phyloP scores from a whole-genome alignment of 305 asterid species.

The Plantago coronopus region DNA sequence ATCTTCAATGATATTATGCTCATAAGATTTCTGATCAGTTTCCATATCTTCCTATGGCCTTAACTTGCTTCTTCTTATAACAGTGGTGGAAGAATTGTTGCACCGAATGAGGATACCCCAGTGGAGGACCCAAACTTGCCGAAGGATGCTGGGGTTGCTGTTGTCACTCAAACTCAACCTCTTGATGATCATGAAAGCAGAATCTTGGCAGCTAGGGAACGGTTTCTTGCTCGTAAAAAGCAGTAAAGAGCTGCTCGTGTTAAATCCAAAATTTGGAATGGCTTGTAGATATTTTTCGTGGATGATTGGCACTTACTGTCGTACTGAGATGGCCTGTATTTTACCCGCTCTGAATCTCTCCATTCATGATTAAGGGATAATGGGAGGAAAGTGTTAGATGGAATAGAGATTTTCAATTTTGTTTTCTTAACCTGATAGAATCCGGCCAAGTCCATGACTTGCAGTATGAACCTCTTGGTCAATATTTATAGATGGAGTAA shows the following conservation, averaged over 20 bases:
- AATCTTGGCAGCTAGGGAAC: slow-evolving; percentile 71
- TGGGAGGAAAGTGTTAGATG: too few species aligned
- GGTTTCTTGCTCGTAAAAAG: slow-evolving; percentile 63
- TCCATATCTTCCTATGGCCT: slow-evolving; percentile 7
- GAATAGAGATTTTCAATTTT: too few species aligned
- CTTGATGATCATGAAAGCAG: slow-evolving; percentile 44
- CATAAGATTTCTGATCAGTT: not conserved
- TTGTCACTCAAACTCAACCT: too few species aligned
- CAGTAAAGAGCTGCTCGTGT: not conserved
- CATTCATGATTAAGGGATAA: too few species aligned
- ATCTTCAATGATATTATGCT: not conserved
- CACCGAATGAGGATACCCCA: slow-evolving; percentile 28
- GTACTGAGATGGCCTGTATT: too few species aligned
- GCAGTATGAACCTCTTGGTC: too few species aligned
- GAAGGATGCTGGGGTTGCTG: slow-evolving; percentile 28
- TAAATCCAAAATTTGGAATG: not conserved
- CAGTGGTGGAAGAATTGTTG: slow-evolving; percentile 45
- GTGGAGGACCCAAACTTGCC: slow-evolving; percentile 29
- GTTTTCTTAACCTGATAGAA: too few species aligned
- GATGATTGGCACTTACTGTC: too few species aligned
- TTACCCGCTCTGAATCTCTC: too few species aligned
- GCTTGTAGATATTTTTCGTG: too few species aligned
- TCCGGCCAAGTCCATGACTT: too few species aligned
- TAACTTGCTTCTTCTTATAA: slow-evolving; percentile 18
- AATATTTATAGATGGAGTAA: too few species aligned